A percentile compares a stretch with the other conserved stretches of the same genome.
These are phyloP conservation scores for Pseudisothecium myosuroides DNA, from an alignment of 225 moss, liverwort and hornwort species.

Conservation along the genomic window DNA sequence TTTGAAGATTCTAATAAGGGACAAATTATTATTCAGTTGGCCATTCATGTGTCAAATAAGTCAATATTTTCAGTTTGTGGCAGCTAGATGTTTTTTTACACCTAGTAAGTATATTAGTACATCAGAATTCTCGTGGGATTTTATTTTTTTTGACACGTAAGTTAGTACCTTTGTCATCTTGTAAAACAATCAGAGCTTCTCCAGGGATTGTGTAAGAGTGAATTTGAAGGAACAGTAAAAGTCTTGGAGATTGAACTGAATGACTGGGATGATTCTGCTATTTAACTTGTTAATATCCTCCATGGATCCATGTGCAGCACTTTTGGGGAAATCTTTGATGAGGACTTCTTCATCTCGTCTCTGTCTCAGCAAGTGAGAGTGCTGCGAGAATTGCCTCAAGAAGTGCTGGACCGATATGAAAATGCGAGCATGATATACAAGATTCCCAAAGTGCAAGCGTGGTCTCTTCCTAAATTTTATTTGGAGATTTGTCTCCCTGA, in stretches of 20 bases:
- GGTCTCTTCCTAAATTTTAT: conserved; percentile 68
- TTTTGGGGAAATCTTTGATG: conserved; percentile 89
- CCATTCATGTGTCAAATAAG: neutral
- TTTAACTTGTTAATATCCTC: neutral
- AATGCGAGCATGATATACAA: conserved; percentile 74
- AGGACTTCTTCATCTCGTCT: conserved; percentile 56
- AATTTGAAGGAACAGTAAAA: neutral
- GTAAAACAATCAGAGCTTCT: neutral
- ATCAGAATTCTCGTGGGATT: neutral
- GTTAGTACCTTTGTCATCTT: neutral
- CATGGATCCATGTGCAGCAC: conserved; percentile 30
- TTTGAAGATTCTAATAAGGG: neutral
- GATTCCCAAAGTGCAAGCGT: conserved; percentile 63
- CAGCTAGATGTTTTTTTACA: neutral
- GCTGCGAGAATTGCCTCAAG: conserved; percentile 50
- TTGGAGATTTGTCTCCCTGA: conserved; percentile 65
- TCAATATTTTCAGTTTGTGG: neutral
- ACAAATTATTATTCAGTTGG: neutral
- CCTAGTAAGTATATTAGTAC: neutral
- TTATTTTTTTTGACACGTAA: neutral
- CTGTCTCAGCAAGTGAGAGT: conserved; percentile 64
- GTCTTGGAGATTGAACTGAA: neutral
- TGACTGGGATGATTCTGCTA: neutral
- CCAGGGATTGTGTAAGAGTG: neutral
- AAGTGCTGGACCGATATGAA: conserved; percentile 32